Evolutionary conservation across 805 yeast genomes (phyloP), one percentile per base, ranked within the genome.

Genomic region (Clavispora carvajalis): DNA sequence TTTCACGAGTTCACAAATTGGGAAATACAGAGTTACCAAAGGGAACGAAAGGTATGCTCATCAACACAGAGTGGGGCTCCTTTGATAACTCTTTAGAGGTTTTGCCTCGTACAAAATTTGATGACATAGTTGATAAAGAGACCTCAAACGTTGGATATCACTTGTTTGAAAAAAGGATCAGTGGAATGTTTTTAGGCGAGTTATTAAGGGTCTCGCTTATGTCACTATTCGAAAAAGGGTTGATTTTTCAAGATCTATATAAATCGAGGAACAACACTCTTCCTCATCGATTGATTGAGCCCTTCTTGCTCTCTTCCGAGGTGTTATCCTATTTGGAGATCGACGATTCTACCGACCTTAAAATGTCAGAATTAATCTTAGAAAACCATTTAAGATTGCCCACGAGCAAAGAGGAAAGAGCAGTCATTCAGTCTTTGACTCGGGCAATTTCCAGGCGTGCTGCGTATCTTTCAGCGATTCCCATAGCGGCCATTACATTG

Each of bases 1-100:
- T 89, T 38, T 80, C 77, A 31, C 76, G 81, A 40, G 85, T 93
- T 51, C 76, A 76, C 40, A 91, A 93, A 64, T 70, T 90, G 46
- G 77, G 79, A n/a, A 39, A 47, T 4, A 36, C 35, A 1, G 40
- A 43, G 4, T 36, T 59, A 7, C 71, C 74, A 2, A 63, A 67
- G 24, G 34, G 62, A 55, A 19, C 59, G 58, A 16, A 62, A 74
- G 52, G 63, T 57, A 90, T 90, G 96, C 85, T 88, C 47, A 76
- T 90, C 53, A 90, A 90, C 67, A 90, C 96, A 34, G 99, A 93
- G 65, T 93, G 98, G 96, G 98, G 98, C 47, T 88, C 96, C 33
- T 91, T 90, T 55, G 98, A 91, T 64, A 91, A 91, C 58, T 81
- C 78, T 17, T 71, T 89, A 46, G 71, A 77, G 49, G 69, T 80